Evolutionary conservation across 208 protist genomes (phyloP).

Genomic region (Leishmania major): DNA sequence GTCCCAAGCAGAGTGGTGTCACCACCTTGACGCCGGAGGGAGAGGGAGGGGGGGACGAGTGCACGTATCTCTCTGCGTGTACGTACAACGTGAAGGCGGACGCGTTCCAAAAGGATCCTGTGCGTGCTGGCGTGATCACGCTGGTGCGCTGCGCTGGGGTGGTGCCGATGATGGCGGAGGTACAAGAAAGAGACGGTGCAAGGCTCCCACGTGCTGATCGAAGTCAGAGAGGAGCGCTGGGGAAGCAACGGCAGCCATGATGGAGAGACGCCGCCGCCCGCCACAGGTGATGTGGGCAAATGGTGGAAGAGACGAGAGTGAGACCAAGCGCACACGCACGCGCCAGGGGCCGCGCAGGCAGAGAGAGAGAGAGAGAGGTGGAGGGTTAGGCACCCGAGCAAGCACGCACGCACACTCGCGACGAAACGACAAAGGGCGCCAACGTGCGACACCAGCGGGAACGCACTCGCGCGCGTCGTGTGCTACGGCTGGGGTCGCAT

Average conservation of each 20-base stretch:
- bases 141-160: background rate
- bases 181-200: background rate
- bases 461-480: background rate
- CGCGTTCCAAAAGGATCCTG: background rate
- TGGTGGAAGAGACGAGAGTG: background rate
- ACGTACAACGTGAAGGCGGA: background rate
- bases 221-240: background rate
- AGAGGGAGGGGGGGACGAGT: background rate
- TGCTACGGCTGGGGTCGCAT: background rate
- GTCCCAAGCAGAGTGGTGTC: background rate
- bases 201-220: background rate
- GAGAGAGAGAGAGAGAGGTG: background rate
- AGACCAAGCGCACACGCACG: background rate
- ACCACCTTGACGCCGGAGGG: background rate
- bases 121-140: background rate
- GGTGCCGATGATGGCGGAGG: background rate
- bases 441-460: background rate
- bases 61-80: constrained; percentile 1
- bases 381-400: too few relatives aligned
- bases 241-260: background rate
- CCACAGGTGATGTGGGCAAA: background rate
- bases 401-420: background rate
- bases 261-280: background rate
- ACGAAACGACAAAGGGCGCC: background rate
- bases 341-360: background rate